Conservation (phyloP, 2,329 filamentous ascomycete species). For the Phaeosphaeriaceae sp. region DNA sequence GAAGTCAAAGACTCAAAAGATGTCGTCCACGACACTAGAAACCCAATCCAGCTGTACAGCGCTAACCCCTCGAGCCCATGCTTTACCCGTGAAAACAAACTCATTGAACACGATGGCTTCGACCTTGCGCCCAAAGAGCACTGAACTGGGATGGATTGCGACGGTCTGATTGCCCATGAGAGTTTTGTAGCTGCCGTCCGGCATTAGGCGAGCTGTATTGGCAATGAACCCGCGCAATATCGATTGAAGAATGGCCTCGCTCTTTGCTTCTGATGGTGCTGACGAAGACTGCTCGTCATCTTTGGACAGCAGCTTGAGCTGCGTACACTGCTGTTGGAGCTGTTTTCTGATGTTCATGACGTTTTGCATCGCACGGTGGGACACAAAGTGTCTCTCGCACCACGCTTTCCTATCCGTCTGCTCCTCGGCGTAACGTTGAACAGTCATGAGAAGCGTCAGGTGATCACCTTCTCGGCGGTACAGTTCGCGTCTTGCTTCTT, state of each 20-base stretch:
- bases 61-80: slow-evolving; percentile 68
- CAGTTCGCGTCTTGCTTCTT: slow-evolving; percentile 62
- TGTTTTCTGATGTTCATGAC: slow-evolving; percentile 72
- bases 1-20: slow-evolving; percentile 19
- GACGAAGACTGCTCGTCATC: slow-evolving; percentile 16
- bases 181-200: slow-evolving; percentile 68
- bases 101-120: slow-evolving; percentile 71
- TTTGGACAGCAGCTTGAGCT: slow-evolving; percentile 50
- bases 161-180: slow-evolving; percentile 67
- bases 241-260: slow-evolving; percentile 61
- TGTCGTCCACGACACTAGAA: slow-evolving; percentile 55
- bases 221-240: slow-evolving; percentile 65
- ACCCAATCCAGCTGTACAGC: slow-evolving; percentile 70
- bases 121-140: slow-evolving; percentile 63
- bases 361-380: slow-evolving; percentile 69
- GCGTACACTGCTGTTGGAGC: slow-evolving; percentile 62
- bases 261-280: slow-evolving; percentile 50
- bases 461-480: slow-evolving; percentile 69
- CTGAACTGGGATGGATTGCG: slow-evolving; percentile 68
- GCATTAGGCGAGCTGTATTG: slow-evolving; percentile 67
- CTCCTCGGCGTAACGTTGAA: slow-evolving; percentile 66
- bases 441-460: slow-evolving; percentile 66
- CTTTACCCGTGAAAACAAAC: slow-evolving; percentile 70
- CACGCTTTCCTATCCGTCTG: slow-evolving; percentile 65
- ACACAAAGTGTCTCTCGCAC: slow-evolving; percentile 66